Evolutionary conservation across 345 rosid species (phyloP).

Genomic region (Linum trigynum): DNA sequence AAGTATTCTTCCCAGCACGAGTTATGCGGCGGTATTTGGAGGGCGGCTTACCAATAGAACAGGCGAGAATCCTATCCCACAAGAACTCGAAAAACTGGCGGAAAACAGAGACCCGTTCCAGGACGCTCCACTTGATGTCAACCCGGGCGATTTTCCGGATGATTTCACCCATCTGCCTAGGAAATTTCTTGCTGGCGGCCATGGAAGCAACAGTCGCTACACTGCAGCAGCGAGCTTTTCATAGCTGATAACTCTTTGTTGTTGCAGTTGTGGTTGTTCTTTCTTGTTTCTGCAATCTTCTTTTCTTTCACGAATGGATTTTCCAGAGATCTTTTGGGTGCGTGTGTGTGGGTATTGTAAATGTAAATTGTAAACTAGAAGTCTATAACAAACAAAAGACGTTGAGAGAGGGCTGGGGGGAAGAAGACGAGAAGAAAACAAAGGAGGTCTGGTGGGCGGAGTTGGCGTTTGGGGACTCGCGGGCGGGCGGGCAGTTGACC

Average conservation of each 20-base stretch:
- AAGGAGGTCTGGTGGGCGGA: background rate
- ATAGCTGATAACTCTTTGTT: background rate
- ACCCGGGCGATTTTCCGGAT: constrained; percentile 41
- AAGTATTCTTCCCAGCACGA: background rate
- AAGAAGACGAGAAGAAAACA: background rate
- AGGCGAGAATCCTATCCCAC: constrained; percentile 72
- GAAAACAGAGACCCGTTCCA: constrained; percentile 46
- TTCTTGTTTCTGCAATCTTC: background rate
- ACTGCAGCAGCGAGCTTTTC: background rate
- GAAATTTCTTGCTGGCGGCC: background rate
- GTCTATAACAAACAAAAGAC: no score
- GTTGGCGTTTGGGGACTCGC: no score
- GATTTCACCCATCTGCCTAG: constrained; percentile 23
- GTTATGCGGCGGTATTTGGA: constrained; percentile 40
- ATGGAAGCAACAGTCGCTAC: no score
- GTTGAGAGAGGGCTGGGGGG: background rate
- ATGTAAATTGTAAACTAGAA: no score
- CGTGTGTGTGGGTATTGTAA: no score
- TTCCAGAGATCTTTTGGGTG: no score
- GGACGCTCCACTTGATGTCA: constrained; percentile 45
- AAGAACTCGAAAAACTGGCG: constrained; percentile 53
- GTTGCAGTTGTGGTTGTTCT: background rate
- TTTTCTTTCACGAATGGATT: no score
- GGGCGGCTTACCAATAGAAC: constrained; percentile 53
- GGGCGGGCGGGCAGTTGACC: background rate